Base-by-base conservation (phyloP, 306 rosid genomes). In the Quercus wislizeni region DNA sequence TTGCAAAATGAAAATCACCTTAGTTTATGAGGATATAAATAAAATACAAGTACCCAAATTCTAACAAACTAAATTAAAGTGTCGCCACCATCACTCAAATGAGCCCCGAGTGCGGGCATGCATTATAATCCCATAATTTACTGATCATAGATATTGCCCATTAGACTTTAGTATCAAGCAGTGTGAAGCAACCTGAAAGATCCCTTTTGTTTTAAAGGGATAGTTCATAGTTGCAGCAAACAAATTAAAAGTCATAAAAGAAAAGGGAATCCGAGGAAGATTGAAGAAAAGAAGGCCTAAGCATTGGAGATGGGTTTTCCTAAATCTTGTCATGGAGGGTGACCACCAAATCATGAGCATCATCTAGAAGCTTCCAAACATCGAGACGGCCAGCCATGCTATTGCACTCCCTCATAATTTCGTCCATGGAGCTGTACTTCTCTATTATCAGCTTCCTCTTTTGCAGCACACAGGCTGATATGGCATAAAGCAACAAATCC, bases 391-490 rank as follows among this genome's bases (percentile, higher is more conserved):
- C 99, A 0, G 99, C 84, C 97, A 94, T 94, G 87, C 97, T 89
- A 74, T 94, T 94, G 80, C 99, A 94, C 79, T 94, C 99, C 88
- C 94, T 90, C 23, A 94, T 83, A 80, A 94, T 94, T 82, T 94
- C 99, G n/a, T 94, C 99, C 99, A 94, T 94, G 92, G 97, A 91
- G 90, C 96, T 87, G 67, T 94, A 94, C 87, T 86, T 92, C 80
- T 94, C 99, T 55, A 92, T 89, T 14, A 94, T 94, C 87, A 94
- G 78, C 74, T 94, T 94, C 84, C 97, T 88, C 86, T 84, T 91
- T 87, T 94, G 99, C 75, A 94, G 86, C 64, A 94, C 97, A 0
- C 94, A 94, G 55, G 99, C 99, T 33, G 99, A 97, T 35, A 94
- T 91, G 61, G 97, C 97, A 30, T 83, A 94, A 76, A 94, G 99